Evolutionary conservation across 345 rosid species (phyloP).

Genomic region (Dipteronia sinensis): DNA sequence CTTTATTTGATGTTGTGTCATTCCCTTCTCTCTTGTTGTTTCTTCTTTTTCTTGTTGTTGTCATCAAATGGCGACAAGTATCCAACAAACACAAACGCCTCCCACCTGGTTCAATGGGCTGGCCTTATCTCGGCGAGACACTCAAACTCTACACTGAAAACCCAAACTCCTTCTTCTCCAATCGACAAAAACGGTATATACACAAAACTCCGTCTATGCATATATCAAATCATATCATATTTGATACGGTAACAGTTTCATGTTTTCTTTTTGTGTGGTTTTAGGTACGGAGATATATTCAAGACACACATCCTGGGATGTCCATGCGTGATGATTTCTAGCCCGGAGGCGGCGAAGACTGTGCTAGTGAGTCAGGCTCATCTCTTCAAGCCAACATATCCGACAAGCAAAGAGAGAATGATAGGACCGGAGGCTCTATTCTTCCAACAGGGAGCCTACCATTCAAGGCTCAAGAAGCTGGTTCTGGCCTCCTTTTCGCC

Average conservation of each 20-base stretch:
- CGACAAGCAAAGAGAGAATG: constrained; percentile 86
- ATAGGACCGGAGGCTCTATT: constrained; percentile 85
- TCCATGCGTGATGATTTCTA: constrained; percentile 94
- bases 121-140: constrained; percentile 96
- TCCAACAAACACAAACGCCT: constrained; percentile 37
- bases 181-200: constrained; percentile 64
- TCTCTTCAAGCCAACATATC: constrained; percentile 89
- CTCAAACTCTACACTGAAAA: constrained; percentile 80
- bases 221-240: no score
- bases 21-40: constrained; percentile 17
- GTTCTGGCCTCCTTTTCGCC: constrained; percentile 77
- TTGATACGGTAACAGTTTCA: no score
- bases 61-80: constrained; percentile 39
- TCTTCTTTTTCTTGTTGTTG: constrained; percentile 19
- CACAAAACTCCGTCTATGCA: background rate
- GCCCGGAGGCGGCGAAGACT: constrained; percentile 77
- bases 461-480: constrained; percentile 67
- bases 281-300: constrained; percentile 81
- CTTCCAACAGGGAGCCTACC: constrained; percentile 87
- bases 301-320: constrained; percentile 93
- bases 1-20: constrained; percentile 14
- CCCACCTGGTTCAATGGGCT: constrained; percentile 96
- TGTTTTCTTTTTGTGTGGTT: background rate
- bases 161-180: constrained; percentile 84
- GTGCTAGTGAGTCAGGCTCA: constrained; percentile 73